These are phyloP conservation scores for Arabidopsis suecica DNA, from an alignment of 345 rosid species.

Conservation along the genomic window DNA sequence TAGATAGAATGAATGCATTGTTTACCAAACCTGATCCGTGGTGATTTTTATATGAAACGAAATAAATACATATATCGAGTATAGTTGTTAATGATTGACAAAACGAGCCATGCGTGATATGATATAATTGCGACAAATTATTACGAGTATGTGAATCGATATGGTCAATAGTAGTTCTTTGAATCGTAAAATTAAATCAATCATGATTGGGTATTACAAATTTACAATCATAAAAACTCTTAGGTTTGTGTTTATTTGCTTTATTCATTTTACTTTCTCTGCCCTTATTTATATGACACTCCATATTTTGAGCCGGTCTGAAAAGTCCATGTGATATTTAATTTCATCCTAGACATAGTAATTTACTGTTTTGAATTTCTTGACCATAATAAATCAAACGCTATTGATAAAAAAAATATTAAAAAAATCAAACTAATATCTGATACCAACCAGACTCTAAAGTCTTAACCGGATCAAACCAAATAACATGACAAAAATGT, in stretches of 20 bases:
- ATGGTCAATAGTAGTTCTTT: conserved; percentile 36
- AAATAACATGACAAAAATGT: not conserved
- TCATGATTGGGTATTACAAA: conserved; percentile 35
- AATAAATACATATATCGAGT: conserved; percentile 16
- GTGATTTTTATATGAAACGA: conserved; percentile 13
- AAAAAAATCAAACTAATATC: no score
- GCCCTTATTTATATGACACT: conserved; percentile 34
- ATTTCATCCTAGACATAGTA: conserved; percentile 1
- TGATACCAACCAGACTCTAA: not conserved
- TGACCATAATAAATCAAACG: conserved; percentile 12
- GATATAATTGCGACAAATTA: conserved; percentile 35
- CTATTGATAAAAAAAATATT: no score
- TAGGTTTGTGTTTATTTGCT: not conserved
- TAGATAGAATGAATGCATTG: conserved; percentile 1
- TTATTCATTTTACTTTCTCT: not conserved
- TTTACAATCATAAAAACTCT: conserved; percentile 27
- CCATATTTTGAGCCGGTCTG: conserved; percentile 40
- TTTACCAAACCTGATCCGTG: conserved; percentile 25
- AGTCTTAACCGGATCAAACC: not conserved
- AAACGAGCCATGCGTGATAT: conserved; percentile 43
- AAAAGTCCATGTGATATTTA: conserved; percentile 33
- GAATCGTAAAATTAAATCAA: conserved; percentile 44
- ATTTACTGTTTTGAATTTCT: not conserved
- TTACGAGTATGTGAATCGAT: conserved; percentile 34
- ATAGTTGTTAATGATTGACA: conserved; percentile 39